Base-by-base conservation (phyloP, 306 rosid genomes). In the Sophora flavescens region DNA sequence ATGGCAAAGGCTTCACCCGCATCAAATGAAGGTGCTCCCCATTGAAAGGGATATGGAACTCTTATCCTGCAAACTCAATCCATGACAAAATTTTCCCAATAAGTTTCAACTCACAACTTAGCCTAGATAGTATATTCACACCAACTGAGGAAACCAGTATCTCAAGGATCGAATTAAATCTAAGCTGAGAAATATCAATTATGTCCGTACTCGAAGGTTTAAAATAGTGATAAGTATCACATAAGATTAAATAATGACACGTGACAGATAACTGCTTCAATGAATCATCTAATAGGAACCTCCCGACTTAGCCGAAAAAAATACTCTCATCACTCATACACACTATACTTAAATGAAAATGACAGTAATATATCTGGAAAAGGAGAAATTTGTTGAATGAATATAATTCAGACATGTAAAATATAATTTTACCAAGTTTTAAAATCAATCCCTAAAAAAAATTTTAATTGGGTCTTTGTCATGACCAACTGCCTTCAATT, bases 1-100 rank as follows among this genome's bases (percentile, higher is more conserved):
- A 92, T 95, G 78, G 99, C 99, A 92, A 95, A 95, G 63, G 99
- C 97, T 87, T 95, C 99, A 26, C 99, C 99, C 0, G 97, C 99
- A 77, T 95, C 97, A 81, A 95, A 95, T 28, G 99, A 78, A 78
- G 99, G 99, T 61, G 97, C 90, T 64, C 99, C 99, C 99, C 99
- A 95, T 87, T 95, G 99, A 80, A 95, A 95, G 17, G 99, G 99
- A 82, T 95, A 95, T 41, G 99, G 99, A 82, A 95, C 84, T 85
- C 96, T 89, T 57, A 95, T 95, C 99, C 99, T 95, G 91, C 75
- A 89, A 84, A 86, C 66, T 68, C 82, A 72, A 72, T 70, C 52
- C 72, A 60, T 6, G 71, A 64, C 14, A 50, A 72, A 50, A 9
- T 65, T 26, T 75, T 52, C 38, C 78, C 50, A 44, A 26, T 44